Evolutionary conservation across 345 rosid genomes (phyloP).

Genomic region (Hibiscus mutabilis): DNA sequence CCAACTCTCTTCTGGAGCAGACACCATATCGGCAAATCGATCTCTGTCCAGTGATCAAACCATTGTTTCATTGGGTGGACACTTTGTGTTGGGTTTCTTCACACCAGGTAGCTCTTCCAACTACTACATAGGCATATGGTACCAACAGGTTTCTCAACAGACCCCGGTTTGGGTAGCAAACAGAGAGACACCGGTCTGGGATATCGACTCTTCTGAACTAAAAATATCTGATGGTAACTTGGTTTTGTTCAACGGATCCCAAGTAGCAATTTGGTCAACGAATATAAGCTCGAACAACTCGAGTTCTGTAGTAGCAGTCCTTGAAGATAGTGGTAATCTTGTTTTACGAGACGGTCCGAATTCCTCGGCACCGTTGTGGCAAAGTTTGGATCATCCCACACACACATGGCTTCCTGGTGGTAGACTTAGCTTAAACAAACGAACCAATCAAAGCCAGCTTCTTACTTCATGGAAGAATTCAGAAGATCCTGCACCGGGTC

Average conservation of each 20-base stretch:
- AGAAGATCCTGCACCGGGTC: slow-evolving; percentile 66
- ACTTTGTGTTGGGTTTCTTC: slow-evolving; percentile 58
- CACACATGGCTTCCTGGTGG: slow-evolving; percentile 76
- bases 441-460: slow-evolving; percentile 22
- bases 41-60: slow-evolving; percentile 57
- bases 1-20: slow-evolving; percentile 34
- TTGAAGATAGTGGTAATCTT: slow-evolving; percentile 41
- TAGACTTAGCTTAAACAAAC: slow-evolving; percentile 41
- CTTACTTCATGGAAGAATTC: slow-evolving; percentile 58
- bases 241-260: slow-evolving; percentile 47
- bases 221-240: slow-evolving; percentile 63
- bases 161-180: slow-evolving; percentile 76
- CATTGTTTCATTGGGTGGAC: slow-evolving; percentile 38
- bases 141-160: slow-evolving; percentile 22
- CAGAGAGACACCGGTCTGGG: slow-evolving; percentile 45
- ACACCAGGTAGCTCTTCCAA: slow-evolving; percentile 42
- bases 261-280: slow-evolving; percentile 56
- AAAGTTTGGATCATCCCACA: slow-evolving; percentile 63
- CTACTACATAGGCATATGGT: slow-evolving; percentile 72
- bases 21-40: slow-evolving; percentile 40
- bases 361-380: slow-evolving; percentile 42
- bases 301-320: slow-evolving; percentile 35
- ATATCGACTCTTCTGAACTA: slow-evolving; percentile 35
- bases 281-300: slow-evolving; percentile 29
- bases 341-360: slow-evolving; percentile 32